Percentiles rank a stretch among this genome's conserved stretches.
Conservation (phyloP, 306 rosid genomes). For the Prunus mongolica region DNA sequence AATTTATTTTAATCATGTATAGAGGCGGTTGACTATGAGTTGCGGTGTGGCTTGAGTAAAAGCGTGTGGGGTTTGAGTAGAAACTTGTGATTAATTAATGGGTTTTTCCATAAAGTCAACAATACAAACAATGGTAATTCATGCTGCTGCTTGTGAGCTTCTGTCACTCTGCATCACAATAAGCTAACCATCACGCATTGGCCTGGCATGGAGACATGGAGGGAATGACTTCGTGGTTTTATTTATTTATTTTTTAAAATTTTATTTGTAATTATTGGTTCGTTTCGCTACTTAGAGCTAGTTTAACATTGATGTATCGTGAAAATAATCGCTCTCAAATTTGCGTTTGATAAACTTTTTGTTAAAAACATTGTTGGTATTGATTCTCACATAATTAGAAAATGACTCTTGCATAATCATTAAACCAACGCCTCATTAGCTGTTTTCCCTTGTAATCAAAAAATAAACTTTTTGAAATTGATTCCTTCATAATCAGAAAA, state of each 20-base stretch:
- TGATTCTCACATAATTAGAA: no score
- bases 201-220: background rate
- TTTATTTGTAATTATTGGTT: no score
- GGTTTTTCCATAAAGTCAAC: constrained; percentile 9
- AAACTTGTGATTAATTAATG: background rate
- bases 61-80: constrained; percentile 4
- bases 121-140: background rate
- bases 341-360: no score
- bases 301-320: accelerated
- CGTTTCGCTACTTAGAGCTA: accelerated
- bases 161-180: background rate
- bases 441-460: no score
- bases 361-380: no score
- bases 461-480: no score
- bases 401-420: no score
- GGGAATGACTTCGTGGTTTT: background rate
- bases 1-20: background rate
- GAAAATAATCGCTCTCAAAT: no score
- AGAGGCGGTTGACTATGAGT: constrained; percentile 21
- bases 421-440: no score
- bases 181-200: background rate
- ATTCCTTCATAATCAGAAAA: no score
- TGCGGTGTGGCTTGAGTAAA: background rate
- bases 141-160: background rate
- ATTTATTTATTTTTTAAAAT: no score